Conservation (phyloP, 2,329 filamentous ascomycete species). For the Hymenoscyphus repandus region DNA sequence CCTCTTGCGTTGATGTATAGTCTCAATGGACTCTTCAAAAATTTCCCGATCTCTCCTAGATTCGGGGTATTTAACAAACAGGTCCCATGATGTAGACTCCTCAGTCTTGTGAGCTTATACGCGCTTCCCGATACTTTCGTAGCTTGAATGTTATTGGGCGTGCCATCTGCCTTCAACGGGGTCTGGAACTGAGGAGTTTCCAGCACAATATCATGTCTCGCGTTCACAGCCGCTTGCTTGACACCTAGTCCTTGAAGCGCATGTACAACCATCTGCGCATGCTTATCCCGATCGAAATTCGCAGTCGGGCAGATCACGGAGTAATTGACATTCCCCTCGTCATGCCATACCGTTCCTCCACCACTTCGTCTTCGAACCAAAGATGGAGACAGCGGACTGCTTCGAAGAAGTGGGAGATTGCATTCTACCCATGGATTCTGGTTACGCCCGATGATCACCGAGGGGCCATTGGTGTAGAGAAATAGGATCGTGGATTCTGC, state of each 20-base stretch:
- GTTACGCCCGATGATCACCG: constrained; percentile 88
- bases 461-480: constrained; percentile 81
- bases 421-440: constrained; percentile 97
- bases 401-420: constrained; percentile 58
- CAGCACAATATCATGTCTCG: constrained; percentile 88
- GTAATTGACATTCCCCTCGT: constrained; percentile 90
- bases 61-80: constrained; percentile 77
- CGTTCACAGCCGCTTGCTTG: constrained; percentile 67
- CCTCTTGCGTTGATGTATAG: constrained; percentile 74
- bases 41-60: constrained; percentile 59
- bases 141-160: too few relatives aligned
- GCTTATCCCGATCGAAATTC: constrained; percentile 74
- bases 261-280: constrained; percentile 90
- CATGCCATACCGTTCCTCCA: constrained; percentile 92
- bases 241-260: constrained; percentile 61
- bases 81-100: constrained; percentile 89
- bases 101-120: constrained; percentile 79
- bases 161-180: constrained; percentile 36
- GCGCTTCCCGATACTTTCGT: constrained; percentile 86
- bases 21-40: constrained; percentile 74
- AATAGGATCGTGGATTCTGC: constrained; percentile 73
- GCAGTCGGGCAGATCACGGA: constrained; percentile 78
- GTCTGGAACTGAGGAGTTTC: constrained; percentile 35
- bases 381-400: constrained; percentile 32
- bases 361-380: constrained; percentile 83